Base-by-base conservation (phyloP, 176 grass and related monocot species). In the Avena eriantha region DNA sequence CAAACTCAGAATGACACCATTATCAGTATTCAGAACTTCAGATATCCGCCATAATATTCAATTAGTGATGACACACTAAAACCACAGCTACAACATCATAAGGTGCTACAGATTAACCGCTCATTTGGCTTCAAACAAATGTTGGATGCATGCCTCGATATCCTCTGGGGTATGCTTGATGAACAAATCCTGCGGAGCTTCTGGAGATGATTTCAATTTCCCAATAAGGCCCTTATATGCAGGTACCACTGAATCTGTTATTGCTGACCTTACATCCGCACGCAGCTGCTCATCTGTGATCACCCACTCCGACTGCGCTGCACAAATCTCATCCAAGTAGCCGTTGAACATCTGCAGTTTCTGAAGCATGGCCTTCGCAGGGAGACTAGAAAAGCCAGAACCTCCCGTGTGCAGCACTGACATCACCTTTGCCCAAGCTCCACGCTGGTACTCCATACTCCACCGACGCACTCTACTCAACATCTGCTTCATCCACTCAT, bases 401-500 rank as follows among this genome's bases (percentile, higher is more conserved):
- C 92, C 90, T 63, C 89, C 92, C 4, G 84, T 96, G 14, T 94
- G 93, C 31, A 99, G 82, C 58, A 99, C 92, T 43, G 85, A 86
- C 1, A 93, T 66, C 43, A 99, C 91, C 85, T 99, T 99, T 51
- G 86, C 90, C 97, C 97, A 99, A 26, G 91, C 75, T 64, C 85
- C 87, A 13, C 89, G 86, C 76, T 94, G 97, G 74, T 99, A 99
- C 33, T 99, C 97, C 78, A 87, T 70, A 79, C 63, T 85, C 92
- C 97, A 99, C 21, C 97, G 86, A 65, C 97, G 92, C 39, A 96
- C 97, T 35, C 91, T 93, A 64, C 83, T 91, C 59, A 88, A 80
- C 82, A 94, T 90, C 71, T 95, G 97, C 66, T 95, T 90, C 86
- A 92, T 94, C 97, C 97, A 99, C 46, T 92, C 97, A 26, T 99